Percentiles rank a stretch among this genome's conserved stretches.
phyloP scores from a whole-genome alignment of 371 early-diverging fungal species.

The Rhizopus delemar region DNA sequence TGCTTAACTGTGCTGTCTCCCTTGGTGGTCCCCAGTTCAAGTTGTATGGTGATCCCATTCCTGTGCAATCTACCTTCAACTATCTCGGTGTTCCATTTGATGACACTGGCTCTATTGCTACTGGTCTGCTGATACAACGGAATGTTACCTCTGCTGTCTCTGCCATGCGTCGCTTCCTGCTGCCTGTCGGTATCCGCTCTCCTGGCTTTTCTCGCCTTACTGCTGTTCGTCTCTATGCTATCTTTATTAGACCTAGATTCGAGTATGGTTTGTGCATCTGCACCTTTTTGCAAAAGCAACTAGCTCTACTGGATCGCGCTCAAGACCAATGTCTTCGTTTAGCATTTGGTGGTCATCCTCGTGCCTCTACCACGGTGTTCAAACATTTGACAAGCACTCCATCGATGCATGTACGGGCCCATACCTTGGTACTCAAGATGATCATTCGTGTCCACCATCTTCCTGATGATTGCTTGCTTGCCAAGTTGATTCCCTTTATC shows the following conservation, averaged over 20 bases:
- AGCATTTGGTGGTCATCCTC: not conserved
- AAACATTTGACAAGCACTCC: not conserved
- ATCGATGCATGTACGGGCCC: not conserved
- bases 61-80: too few relatives aligned
- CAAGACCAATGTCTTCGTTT: not conserved
- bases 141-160: not conserved
- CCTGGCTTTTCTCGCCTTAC: slow-evolving; percentile 6
- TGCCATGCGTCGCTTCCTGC: slow-evolving; percentile 1
- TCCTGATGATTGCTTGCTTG: not conserved
- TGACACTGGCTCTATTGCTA: not conserved
- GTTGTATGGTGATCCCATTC: too few relatives aligned
- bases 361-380: not conserved
- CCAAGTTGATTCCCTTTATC: not conserved
- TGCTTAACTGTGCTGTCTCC: too few relatives aligned
- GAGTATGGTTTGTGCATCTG: slow-evolving; percentile 5
- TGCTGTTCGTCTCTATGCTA: slow-evolving; percentile 1
- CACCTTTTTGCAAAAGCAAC: not conserved
- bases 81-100: slow-evolving; percentile 15
- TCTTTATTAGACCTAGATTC: slow-evolving; percentile 4
- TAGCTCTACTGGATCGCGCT: not conserved
- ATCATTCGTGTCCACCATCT: not conserved
- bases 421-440: not conserved
- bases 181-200: slow-evolving; percentile 3
- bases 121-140: not conserved
- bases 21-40: too few relatives aligned